phyloP scores from a whole-genome alignment of 192 early-diverging fungal genomes.

The Radiomyces spectabilis region DNA sequence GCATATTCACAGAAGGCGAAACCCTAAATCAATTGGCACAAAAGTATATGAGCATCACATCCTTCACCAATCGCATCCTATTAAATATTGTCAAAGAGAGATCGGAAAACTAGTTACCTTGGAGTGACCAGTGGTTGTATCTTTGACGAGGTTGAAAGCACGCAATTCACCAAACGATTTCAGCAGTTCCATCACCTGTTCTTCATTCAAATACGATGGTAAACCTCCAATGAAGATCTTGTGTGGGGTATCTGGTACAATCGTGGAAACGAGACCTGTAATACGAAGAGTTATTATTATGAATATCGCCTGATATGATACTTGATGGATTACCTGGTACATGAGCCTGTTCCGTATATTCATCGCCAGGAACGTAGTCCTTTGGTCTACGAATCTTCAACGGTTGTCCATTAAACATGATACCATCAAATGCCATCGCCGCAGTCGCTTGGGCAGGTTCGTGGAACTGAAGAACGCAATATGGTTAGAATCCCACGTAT shows the following conservation, averaged over 20 bases:
- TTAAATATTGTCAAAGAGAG: too few relatives aligned
- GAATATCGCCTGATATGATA: too few relatives aligned
- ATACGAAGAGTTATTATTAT: too few relatives aligned
- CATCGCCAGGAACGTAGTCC: too few relatives aligned
- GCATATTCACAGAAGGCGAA: constrained; percentile 97
- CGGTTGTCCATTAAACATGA: constrained; percentile 74
- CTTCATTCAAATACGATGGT: constrained; percentile 80
- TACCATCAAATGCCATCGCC: constrained; percentile 91
- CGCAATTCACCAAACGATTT: constrained; percentile 89
- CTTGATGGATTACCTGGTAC: too few relatives aligned
- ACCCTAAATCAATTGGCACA: too few relatives aligned
- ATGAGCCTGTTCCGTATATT: too few relatives aligned
- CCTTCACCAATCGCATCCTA: too few relatives aligned
- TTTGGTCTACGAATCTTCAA: constrained; percentile 93
- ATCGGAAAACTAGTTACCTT: too few relatives aligned
- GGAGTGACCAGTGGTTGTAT: constrained; percentile 61
- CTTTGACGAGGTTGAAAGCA: constrained; percentile 92
- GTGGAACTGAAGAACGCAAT: constrained; percentile 63
- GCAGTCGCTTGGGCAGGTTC: constrained; percentile 81
- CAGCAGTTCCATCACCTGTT: constrained; percentile 91
- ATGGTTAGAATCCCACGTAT: too few relatives aligned
- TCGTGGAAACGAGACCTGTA: too few relatives aligned
- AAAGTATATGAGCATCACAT: too few relatives aligned
- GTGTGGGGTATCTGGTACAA: constrained; percentile 86
- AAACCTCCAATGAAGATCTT: constrained; percentile 94